phyloP scores from a whole-genome alignment of 2,329 filamentous ascomycete genomes.

The Kalmusia sp. region DNA sequence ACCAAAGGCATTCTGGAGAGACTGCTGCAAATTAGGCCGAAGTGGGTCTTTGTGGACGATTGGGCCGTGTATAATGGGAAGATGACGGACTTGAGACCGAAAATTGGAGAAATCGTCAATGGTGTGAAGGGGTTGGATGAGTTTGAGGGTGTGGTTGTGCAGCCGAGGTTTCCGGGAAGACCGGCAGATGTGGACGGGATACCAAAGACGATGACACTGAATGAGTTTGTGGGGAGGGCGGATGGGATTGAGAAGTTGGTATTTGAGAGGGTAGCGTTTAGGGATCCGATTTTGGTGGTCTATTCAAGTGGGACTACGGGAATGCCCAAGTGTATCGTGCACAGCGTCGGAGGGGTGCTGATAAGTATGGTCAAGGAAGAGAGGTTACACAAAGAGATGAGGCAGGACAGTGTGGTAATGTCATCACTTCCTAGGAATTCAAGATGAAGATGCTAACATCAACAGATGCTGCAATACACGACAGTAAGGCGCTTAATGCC shows the following conservation, averaged over 20 bases:
- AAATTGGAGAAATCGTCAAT: slow-evolving; percentile 71
- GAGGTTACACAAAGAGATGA: slow-evolving; percentile 58
- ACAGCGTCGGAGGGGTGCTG: slow-evolving; percentile 72
- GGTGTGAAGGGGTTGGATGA: slow-evolving; percentile 67
- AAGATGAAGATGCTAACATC: background rate
- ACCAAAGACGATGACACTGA: slow-evolving; percentile 54
- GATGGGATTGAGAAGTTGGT: slow-evolving; percentile 50
- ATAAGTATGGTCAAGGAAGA: slow-evolving; percentile 69
- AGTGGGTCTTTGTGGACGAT: slow-evolving; percentile 85
- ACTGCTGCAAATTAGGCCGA: slow-evolving; percentile 75
- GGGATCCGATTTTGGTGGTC: slow-evolving; percentile 78
- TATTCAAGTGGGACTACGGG: slow-evolving; percentile 85
- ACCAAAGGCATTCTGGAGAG: slow-evolving; percentile 78
- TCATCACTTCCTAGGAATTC: background rate
- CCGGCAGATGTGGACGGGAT: slow-evolving; percentile 66
- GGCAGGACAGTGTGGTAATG: slow-evolving; percentile 48
- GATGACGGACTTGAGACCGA: slow-evolving; percentile 71
- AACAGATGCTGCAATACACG: slow-evolving; percentile 61
- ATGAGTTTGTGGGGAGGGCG: slow-evolving; percentile 50
- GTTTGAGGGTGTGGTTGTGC: slow-evolving; percentile 69
- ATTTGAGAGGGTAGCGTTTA: slow-evolving; percentile 70
- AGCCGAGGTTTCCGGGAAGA: slow-evolving; percentile 67
- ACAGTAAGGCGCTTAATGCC: slow-evolving; percentile 45
- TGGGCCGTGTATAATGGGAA: slow-evolving; percentile 81
- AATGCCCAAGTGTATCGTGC: slow-evolving; percentile 84